Conservation (phyloP, 495 filamentous ascomycete genomes). For the Neurospora sp. region DNA sequence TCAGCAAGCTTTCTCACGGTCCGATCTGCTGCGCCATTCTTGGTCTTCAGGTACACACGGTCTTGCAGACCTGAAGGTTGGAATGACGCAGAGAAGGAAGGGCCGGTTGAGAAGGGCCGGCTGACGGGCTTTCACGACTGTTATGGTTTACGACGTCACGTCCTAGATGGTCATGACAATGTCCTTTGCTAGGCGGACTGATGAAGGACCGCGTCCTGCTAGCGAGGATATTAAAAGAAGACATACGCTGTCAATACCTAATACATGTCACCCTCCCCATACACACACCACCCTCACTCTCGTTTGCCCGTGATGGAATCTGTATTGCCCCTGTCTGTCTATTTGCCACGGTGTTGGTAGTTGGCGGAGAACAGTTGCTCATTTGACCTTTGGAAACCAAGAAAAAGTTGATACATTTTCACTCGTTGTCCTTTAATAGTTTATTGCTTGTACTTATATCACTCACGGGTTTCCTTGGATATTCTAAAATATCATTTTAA, state of each 20-base stretch:
- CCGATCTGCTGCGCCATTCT: neutral
- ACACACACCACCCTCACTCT: neutral
- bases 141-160: slow-evolving; percentile 32
- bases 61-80: neutral
- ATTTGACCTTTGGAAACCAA: neutral
- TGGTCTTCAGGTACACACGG: neutral
- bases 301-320: neutral
- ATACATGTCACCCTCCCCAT: slow-evolving; percentile 5
- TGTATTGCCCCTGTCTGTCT: neutral
- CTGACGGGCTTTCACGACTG: slow-evolving; percentile 21
- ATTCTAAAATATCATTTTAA: neutral
- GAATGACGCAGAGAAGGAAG: neutral
- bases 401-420: neutral
- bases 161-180: slow-evolving; percentile 28
- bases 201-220: slow-evolving; percentile 2
- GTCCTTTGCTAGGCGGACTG: slow-evolving; percentile 11
- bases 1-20: neutral
- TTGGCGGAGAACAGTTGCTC: neutral
- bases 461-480: neutral
- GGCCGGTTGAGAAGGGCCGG: neutral
- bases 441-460: neutral
- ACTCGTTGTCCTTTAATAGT: neutral
- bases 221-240: slow-evolving; percentile 2
- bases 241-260: slow-evolving; percentile 11
- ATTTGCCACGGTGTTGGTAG: neutral